Conservation (phyloP, 2,329 filamentous ascomycete species). For the Talaromyces sp. region DNA sequence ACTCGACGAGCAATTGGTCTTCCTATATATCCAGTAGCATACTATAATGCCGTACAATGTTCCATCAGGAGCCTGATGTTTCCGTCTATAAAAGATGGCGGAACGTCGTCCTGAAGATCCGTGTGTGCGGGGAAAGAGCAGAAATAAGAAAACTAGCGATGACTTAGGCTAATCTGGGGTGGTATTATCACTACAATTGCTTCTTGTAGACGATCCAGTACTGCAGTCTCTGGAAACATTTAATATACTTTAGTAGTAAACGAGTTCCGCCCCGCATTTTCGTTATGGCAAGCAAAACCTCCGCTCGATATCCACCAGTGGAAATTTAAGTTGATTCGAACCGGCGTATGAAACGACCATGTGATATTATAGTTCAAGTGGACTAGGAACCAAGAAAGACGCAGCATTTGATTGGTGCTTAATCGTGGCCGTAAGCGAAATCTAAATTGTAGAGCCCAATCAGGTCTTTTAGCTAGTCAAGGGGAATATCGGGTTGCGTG, state of each 20-base stretch:
- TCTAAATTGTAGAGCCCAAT: no score
- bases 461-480: not conserved
- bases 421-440: not conserved
- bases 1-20: not conserved
- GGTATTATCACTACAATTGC: not conserved
- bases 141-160: not conserved
- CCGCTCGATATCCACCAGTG: not conserved
- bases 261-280: not conserved
- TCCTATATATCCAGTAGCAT: not conserved
- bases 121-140: no score
- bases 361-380: not conserved
- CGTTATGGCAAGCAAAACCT: not conserved
- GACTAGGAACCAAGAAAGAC: not conserved
- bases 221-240: not conserved
- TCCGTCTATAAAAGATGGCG: not conserved
- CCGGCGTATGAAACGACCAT: not conserved
- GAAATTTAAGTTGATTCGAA: not conserved
- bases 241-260: not conserved
- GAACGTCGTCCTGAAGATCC: not conserved
- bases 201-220: not conserved
- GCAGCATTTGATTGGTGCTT: not conserved
- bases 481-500: slow-evolving; percentile 3
- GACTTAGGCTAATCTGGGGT: not conserved
- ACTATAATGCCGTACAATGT: no score
- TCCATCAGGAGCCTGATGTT: not conserved